Percentiles rank a stretch among this genome's conserved stretches.
Evolutionary conservation across 805 yeast genomes (phyloP).

Genomic region (Dipodascus geniculatus): DNA sequence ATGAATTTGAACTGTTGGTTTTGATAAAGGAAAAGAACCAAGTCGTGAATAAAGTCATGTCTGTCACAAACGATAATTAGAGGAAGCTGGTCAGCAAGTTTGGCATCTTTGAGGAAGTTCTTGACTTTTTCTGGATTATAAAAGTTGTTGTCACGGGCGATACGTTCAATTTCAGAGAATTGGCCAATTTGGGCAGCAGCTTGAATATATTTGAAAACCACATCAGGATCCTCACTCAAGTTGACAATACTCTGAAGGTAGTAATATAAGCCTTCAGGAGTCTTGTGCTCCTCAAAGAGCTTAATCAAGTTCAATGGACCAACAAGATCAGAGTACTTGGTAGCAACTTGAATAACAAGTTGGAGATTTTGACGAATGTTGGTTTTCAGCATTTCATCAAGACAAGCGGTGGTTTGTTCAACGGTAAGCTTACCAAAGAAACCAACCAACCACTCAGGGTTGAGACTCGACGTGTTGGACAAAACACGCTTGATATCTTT

Average conservation of each 20-base stretch:
- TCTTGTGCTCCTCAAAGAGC: constrained; percentile 85
- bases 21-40: constrained; percentile 86
- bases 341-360: constrained; percentile 90
- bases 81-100: constrained; percentile 90
- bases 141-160: constrained; percentile 86
- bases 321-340: constrained; percentile 87
- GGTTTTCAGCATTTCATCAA: constrained; percentile 71
- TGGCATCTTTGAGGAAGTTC: constrained; percentile 90
- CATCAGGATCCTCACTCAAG: constrained; percentile 86
- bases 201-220: constrained; percentile 91
- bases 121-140: constrained; percentile 96
- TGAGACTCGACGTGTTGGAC: constrained; percentile 73
- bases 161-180: constrained; percentile 86
- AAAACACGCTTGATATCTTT: constrained; percentile 93
- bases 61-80: constrained; percentile 94
- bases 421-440: constrained; percentile 91
- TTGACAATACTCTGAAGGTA: constrained; percentile 89
- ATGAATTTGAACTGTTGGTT: constrained; percentile 92
- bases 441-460: constrained; percentile 85
- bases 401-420: constrained; percentile 80
- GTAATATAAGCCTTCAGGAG: constrained; percentile 88
- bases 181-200: constrained; percentile 88
- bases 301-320: constrained; percentile 80
- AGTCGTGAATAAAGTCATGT: constrained; percentile 81
- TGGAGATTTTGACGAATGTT: constrained; percentile 82